Percentiles rank a stretch among this genome's conserved stretches.
Evolutionary conservation across 2,329 filamentous ascomycete genomes (phyloP).

Genomic region (Waltergamsia citrina): DNA sequence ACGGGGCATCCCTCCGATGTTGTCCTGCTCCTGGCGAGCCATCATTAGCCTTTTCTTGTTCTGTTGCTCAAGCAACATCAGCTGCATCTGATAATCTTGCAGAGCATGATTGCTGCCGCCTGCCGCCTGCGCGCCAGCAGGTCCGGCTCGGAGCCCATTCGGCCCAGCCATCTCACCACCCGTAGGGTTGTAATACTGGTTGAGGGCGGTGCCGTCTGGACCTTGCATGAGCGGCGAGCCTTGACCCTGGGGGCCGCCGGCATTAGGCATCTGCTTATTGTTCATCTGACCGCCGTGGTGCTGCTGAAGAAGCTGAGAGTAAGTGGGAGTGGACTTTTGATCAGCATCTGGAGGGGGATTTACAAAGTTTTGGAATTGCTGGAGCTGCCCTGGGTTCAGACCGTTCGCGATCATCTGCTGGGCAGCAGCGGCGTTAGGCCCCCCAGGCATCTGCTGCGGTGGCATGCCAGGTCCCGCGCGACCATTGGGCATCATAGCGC

Average conservation of each 20-base stretch:
- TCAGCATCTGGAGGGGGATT: conserved; percentile 51
- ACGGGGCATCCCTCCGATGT: conserved; percentile 37
- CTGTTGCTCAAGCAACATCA: conserved; percentile 80
- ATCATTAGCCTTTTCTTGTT: conserved; percentile 81
- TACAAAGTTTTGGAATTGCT: conserved; percentile 62
- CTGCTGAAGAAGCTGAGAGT: conserved; percentile 75
- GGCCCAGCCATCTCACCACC: conserved; percentile 44
- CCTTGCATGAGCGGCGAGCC: conserved; percentile 79
- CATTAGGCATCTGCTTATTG: conserved; percentile 69
- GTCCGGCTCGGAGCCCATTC: conserved; percentile 48
- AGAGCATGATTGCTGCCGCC: conserved; percentile 65
- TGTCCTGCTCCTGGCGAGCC: conserved; percentile 72
- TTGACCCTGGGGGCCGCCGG: conserved; percentile 61
- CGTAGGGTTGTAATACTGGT: conserved; percentile 50
- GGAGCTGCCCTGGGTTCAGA: conserved; percentile 66
- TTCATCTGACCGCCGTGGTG: conserved; percentile 76
- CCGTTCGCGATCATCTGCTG: conserved; percentile 58
- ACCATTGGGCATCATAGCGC: conserved; percentile 62
- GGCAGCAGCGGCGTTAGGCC: conserved; percentile 37
- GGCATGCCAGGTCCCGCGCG: conserved; percentile 63
- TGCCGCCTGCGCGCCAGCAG: conserved; percentile 35
- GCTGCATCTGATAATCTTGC: conserved; percentile 83
- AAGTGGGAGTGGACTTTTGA: conserved; percentile 79
- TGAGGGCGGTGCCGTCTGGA: conserved; percentile 51
- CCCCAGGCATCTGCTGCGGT: conserved; percentile 54